Conservation (phyloP, 352 stramenopile genomes). For the Phytophthora tentaculata region DNA sequence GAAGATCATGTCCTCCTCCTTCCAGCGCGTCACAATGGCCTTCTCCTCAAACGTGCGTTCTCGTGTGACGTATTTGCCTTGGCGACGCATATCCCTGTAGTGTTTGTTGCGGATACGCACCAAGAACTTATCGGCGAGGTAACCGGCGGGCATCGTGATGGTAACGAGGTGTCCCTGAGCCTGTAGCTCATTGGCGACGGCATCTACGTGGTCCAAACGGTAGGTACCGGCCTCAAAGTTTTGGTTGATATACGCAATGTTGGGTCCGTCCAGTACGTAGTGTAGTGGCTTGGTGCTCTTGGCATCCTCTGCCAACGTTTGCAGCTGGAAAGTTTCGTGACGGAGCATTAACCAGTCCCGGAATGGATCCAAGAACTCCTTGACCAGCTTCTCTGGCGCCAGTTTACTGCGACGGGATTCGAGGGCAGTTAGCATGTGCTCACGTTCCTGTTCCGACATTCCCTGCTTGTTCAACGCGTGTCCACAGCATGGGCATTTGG, state of each 20-base stretch:
- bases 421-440: slow-evolving; percentile 60
- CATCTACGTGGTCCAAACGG: slow-evolving; percentile 96
- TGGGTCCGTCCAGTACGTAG: slow-evolving; percentile 96
- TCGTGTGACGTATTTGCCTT: slow-evolving; percentile 59
- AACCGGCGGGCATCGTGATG: slow-evolving; percentile 77
- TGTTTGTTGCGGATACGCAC: slow-evolving; percentile 66
- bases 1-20: slow-evolving; percentile 88
- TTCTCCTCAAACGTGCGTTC: slow-evolving; percentile 62
- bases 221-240: slow-evolving; percentile 94
- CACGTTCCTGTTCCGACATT: slow-evolving; percentile 45
- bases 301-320: slow-evolving; percentile 28
- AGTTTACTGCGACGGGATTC: slow-evolving; percentile 62
- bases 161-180: slow-evolving; percentile 75
- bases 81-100: slow-evolving; percentile 48
- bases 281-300: slow-evolving; percentile 48
- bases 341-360: slow-evolving; percentile 63
- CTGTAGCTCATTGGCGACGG: slow-evolving; percentile 87
- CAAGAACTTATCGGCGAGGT: slow-evolving; percentile 69
- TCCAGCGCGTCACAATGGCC: slow-evolving; percentile 70
- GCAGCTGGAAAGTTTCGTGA: slow-evolving; percentile 36
- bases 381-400: slow-evolving; percentile 43
- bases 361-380: slow-evolving; percentile 69
- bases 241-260: slow-evolving; percentile 98
- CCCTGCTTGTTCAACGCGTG: slow-evolving; percentile 50
- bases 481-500: slow-evolving; percentile 49